Conservation (phyloP, 2,329 filamentous ascomycete species). For the Colletotrichum neosansevieriae region DNA sequence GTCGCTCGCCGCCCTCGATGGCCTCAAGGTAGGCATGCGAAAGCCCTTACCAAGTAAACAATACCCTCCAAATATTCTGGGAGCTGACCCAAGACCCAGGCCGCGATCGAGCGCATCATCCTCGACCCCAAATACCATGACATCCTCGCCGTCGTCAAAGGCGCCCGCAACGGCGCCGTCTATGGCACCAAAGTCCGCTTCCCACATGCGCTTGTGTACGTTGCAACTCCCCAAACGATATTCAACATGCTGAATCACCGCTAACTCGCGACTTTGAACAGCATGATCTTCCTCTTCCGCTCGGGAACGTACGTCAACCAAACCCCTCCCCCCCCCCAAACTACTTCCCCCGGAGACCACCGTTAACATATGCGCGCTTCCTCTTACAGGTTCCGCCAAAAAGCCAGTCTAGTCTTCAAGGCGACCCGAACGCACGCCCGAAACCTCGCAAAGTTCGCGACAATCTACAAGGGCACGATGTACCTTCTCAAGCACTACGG, state of each 20-base stretch:
- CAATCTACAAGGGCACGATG: constrained; percentile 89
- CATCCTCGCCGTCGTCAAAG: constrained; percentile 87
- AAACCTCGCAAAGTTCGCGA: constrained; percentile 91
- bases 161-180: constrained; percentile 94
- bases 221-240: constrained; percentile 40
- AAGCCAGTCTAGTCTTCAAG: constrained; percentile 80
- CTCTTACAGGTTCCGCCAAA: constrained; percentile 73
- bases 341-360: constrained; percentile 2
- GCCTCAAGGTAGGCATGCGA: constrained; percentile 33
- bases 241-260: neutral
- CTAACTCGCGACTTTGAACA: constrained; percentile 48
- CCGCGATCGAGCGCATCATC: constrained; percentile 78
- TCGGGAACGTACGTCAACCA: constrained; percentile 78
- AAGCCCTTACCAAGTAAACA: neutral
- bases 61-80: neutral
- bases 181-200: constrained; percentile 98
- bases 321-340: neutral
- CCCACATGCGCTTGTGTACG: constrained; percentile 90
- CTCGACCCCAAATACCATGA: constrained; percentile 89
- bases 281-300: constrained; percentile 97
- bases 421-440: constrained; percentile 91
- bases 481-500: constrained; percentile 76
- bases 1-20: constrained; percentile 39
- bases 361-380: constrained; percentile 41
- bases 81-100: constrained; percentile 57